Percentiles rank a stretch among this genome's conserved stretches.
Conservation (phyloP, 805 yeast genomes). For the Ogataea trehaloabstinens region DNA sequence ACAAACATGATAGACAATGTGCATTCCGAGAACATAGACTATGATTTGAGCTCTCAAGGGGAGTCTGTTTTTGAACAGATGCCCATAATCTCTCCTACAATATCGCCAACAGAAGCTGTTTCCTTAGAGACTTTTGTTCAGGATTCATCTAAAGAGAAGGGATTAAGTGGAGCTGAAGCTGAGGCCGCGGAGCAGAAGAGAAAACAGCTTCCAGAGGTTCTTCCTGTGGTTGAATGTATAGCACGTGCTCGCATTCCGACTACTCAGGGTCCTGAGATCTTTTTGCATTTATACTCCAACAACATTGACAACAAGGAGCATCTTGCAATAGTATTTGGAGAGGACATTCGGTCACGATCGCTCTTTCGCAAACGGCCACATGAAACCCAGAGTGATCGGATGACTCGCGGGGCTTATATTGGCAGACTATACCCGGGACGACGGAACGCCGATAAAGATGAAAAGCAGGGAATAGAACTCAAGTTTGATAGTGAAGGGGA, state of each 20-base stretch:
- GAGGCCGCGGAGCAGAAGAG: constrained; percentile 27
- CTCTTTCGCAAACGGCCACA: constrained; percentile 58
- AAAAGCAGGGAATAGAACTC: constrained; percentile 34
- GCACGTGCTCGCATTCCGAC: constrained; percentile 98
- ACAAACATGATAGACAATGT: no score
- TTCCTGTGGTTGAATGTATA: constrained; percentile 82
- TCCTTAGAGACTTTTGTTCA: constrained; percentile 6
- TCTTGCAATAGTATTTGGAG: constrained; percentile 95
- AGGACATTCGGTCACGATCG: constrained; percentile 75
- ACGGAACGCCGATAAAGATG: constrained; percentile 61
- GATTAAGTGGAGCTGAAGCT: constrained; percentile 1
- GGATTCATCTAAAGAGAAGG: not conserved
- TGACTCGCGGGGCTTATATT: constrained; percentile 98
- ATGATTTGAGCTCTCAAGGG: not conserved
- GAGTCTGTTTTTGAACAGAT: constrained; percentile 32
- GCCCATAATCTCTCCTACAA: constrained; percentile 41
- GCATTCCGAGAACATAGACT: no score
- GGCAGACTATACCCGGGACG: constrained; percentile 92
- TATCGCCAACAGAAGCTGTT: constrained; percentile 29
- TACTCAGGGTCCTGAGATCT: constrained; percentile 90
- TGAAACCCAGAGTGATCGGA: constrained; percentile 87
- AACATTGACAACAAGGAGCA: constrained; percentile 90
- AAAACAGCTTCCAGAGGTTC: constrained; percentile 44
- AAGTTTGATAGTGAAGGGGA: constrained; percentile 42
- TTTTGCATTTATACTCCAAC: constrained; percentile 84